Evolutionary conservation across 805 yeast species (phyloP), one percentile per base, ranked within the genome.

Genomic region (Hanseniaspora taiwanica): DNA sequence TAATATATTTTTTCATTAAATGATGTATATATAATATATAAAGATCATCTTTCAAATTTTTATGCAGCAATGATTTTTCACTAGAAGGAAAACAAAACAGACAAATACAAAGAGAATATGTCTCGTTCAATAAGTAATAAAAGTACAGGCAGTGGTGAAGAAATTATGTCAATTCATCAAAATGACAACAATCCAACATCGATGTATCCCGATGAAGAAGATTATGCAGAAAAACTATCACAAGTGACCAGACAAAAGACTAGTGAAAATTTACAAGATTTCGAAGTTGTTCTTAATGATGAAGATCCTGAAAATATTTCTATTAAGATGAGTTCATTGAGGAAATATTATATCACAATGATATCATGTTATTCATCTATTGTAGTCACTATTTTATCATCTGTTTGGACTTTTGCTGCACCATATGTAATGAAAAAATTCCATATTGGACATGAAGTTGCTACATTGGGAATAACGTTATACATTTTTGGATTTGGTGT

Each of bases 401-500:
- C 86, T 0, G 66, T 73, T 37, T 81, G 78, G 68, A 69, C 83
- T 2, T 66, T 77, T 46, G 81, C 76, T 13, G 64, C 78, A 2
- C 68, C 65, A 1, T 69, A 74, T 27, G 65, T 78, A 21, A 57
- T 58, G 54, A 55, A 47, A 2, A 56, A 62, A 25, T 77, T 76
- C 49, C 58, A 62, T 21, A 68, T 75, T 1, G 69, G 78, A 1
- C 62, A 66, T 40, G 86, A 79, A 44, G 66, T 76, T 2, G 58
- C 66, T 35, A 63, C 78, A 0, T 58, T 78, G 46, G 71, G 74
- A 21, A 77, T 80, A 3, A 71, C 81, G 0, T 67, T 80, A 27
- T 77, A 74, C 63, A 68, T 80, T n/a, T 64, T 78, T 48, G 83
- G 85, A 1, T 67, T 82, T 68, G 84, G 83, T 0, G 45, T 73